Base-by-base conservation (phyloP, 176 grass and related monocot species). In the Puya raimondii region DNA sequence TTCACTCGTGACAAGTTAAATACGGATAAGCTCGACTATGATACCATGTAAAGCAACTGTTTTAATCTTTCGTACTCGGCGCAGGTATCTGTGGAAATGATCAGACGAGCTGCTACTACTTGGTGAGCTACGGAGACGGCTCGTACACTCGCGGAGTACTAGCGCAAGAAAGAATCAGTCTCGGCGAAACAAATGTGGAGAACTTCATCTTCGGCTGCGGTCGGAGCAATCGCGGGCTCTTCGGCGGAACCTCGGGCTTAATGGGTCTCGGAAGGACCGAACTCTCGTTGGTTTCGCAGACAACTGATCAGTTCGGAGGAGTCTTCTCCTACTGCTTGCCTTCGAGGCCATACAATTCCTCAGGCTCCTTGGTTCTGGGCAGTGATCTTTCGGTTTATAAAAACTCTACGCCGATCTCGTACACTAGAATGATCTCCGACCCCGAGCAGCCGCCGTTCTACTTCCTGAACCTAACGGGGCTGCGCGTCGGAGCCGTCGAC, bases 191-290 rank as follows among this genome's bases (percentile, higher is more conserved):
- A 13, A 78, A 50, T 16, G 53, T 97, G n/a, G 77, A 84, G 5
- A 53, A 80, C 0, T 97, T 92, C 74, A 79, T 87, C 22, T 92
- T 97, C 74, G 93, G 93, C 22, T 97, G 93, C 69, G 93, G 93
- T 21, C 72, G 81, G 23, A 87, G 79, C 81, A 91, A 91, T 75
- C 85, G 66, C 10, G 88, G 88, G 49, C 82, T 91, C 14, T 91
- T 91, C 53, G 88, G 85, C 10, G 88, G 88, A 33, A 80, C 88
- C 9, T 76, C 88, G 5, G 88, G 88, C 1, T 82, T 91, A n/a
- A 85, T 87, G 81, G 85, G 88, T 15, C 85, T 91, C 25, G 88
- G 85, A 67, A 82, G 88, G 52, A 87, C 88, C 16, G 72, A 76
- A 20, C 85, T 91, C 0, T 91, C 88, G 1, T 63, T 91, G 7